Evolutionary conservation across 2,329 filamentous ascomycete genomes (phyloP), one percentile per base, ranked within the genome.

Genomic region (Colletotrichum sp.): DNA sequence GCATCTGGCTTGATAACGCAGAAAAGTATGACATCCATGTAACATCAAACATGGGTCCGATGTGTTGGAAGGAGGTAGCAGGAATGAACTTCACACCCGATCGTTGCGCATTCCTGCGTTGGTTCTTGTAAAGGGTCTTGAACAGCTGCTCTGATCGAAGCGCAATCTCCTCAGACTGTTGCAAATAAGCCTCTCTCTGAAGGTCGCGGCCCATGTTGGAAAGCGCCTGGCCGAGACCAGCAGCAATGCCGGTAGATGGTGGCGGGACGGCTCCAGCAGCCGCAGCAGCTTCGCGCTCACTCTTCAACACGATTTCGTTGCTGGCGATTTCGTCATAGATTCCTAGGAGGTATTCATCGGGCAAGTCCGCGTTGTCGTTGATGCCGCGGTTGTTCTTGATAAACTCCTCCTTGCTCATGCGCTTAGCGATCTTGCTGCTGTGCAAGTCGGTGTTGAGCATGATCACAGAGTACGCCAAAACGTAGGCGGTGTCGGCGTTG

Each of bases 11-110:
- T 2, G 96, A 98, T 30, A 99, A 90, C 0, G 96, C 96, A 7
- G 96, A 99, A 81, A 99, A 94, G 84, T 98, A 98, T 12, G 96
- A 98, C 96, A 99, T 99, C 97, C 97, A 99, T 0, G 96, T 98
- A 28, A 98, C 96, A 81, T 98, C 96, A 82, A 99, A 99, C 97
- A 99, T 99, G 1, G 97, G 96, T 0, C 97, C 97, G 66, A 98
- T 95, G 83, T 99, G 97, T 80, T 95, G 96, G 83, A 95, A 96
- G 0, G 96, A 99, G 2, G 95, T 97, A 5, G 97, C 97, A 2
- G 95, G 95, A 71, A 99, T 98, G 84, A 97, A 99, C 88, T 93
- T 85, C 89, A 93, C 80, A 84, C 92, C 86, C 83, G 90, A 83
- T 79, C 94, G 94, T 57, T 94, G 87, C 3, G 95, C 92, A 75